Base-by-base conservation (phyloP, 768 basidiomycete genomes). In the Trametes elegans region DNA sequence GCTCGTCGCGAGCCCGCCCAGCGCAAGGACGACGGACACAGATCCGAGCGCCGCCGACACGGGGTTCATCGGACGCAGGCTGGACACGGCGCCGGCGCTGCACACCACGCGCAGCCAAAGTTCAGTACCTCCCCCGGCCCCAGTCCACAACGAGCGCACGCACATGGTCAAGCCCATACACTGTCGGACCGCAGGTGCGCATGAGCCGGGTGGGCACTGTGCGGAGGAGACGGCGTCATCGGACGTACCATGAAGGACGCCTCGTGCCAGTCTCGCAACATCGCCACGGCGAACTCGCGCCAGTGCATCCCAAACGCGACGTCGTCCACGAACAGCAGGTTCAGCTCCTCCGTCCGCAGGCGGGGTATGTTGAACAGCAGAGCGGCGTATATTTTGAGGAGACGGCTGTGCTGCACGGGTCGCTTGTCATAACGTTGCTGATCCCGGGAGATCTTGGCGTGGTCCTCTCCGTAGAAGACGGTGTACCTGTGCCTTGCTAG, bases 401-500 rank as follows among this genome's bases (percentile, higher is more conserved):
- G 14, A n/a, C 41, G 6, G n/a, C 32, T 28, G 10, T 38, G 29
- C 43, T 31, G 39, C 7, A 31, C 21, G 7, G 43, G 21, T 2
- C 35, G 19, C 19, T 51, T 24, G 9, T 62, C 58, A 24, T 50
- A 39, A 29, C 54, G 51, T 23, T 32, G 49, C 39, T 66, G 67
- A 19, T 49, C 49, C 6, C 66, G 53, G 23, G 61, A 57, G 13
- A 68, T 51, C 13, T 65, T 64, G 1, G 65, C 65, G 21, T 62
- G 43, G 4, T 61, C 49, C 28, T 68, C 64, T 21, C 68, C 68
- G 39, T 63, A 62, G 55, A 60, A 62, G 19, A 64, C 62, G 36
- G 65, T 55, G 41, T 61, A 68, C 18, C 63, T 51, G 54, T 61
- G 51, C 21, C 41, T 57, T 11, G 60, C 65, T 65, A 23, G 11